These are phyloP conservation scores for Acer negundo DNA, from an alignment of 345 rosid species.

Conservation along the genomic window DNA sequence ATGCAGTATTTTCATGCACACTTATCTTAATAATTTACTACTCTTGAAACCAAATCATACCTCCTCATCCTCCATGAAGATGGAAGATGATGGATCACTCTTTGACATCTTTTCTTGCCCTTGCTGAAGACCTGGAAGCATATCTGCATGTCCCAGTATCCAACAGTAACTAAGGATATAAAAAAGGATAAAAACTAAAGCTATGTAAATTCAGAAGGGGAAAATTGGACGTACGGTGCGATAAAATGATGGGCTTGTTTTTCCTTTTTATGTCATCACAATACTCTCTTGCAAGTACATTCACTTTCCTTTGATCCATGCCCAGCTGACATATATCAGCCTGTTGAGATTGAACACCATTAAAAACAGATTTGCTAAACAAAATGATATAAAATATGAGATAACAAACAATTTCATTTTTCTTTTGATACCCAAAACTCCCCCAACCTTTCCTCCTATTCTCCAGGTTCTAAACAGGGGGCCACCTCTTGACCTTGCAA, in stretches of 20 bases:
- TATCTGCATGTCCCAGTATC: constrained; percentile 52
- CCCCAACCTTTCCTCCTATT: neutral
- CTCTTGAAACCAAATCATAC: constrained; percentile 29
- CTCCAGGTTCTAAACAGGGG: too few relatives aligned
- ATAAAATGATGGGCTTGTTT: constrained; percentile 84
- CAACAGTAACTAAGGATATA: constrained; percentile 15
- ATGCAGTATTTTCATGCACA: neutral
- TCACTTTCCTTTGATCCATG: constrained; percentile 89
- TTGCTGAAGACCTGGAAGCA: constrained; percentile 92
- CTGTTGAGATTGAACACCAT: constrained; percentile 35
- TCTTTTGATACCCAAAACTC: neutral
- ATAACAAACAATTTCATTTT: neutral
- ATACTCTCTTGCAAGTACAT: constrained; percentile 85
- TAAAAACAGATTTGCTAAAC: neutral
- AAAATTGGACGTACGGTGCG: constrained; percentile 58
- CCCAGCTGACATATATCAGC: constrained; percentile 98
- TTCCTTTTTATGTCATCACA: constrained; percentile 88
- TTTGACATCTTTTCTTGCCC: constrained; percentile 95
- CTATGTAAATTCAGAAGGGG: constrained; percentile 2
- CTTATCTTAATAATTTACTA: neutral
- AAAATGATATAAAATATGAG: neutral
- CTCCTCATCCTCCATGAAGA: constrained; percentile 95
- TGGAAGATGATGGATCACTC: constrained; percentile 81
- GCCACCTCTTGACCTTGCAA: too few relatives aligned
- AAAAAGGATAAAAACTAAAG: neutral